Conservation (phyloP, 345 rosid species). For the Brassica rapa region DNA sequence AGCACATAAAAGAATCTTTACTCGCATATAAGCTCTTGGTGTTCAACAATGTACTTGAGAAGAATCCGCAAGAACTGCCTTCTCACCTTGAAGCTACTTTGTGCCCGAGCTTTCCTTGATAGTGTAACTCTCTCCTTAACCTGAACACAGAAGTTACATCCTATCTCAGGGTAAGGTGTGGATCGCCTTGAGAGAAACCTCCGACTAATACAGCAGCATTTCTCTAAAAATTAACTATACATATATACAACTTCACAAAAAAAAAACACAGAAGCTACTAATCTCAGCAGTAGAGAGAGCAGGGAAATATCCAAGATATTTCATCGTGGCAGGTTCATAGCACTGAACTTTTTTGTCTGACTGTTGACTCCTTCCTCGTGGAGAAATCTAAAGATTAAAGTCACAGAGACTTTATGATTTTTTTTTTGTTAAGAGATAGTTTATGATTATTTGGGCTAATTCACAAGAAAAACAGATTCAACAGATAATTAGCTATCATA, state of each 20-base stretch:
- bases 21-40: slow-evolving; percentile 98
- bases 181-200: not conserved
- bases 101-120: slow-evolving; percentile 97
- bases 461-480: not conserved
- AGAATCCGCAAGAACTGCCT: slow-evolving; percentile 93
- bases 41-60: slow-evolving; percentile 82
- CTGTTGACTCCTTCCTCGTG: slow-evolving; percentile 84
- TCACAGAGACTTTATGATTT: not conserved
- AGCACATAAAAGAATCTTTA: slow-evolving; percentile 44
- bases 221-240: not conserved
- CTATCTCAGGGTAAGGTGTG: slow-evolving; percentile 19
- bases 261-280: slow-evolving; percentile 23
- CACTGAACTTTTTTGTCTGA: slow-evolving; percentile 87
- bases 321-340: slow-evolving; percentile 99
- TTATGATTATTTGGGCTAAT: not conserved
- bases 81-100: slow-evolving; percentile 88
- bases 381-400: slow-evolving; percentile 65
- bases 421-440: too few species aligned
- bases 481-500: slow-evolving; percentile 4
- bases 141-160: slow-evolving; percentile 43
- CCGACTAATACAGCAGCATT: slow-evolving; percentile 8
- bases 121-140: slow-evolving; percentile 74
- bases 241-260: too few species aligned
- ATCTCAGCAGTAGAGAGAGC: slow-evolving; percentile 77
- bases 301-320: slow-evolving; percentile 82